These are phyloP conservation scores for Phaeosphaeria sp. DNA, from an alignment of 2,329 filamentous ascomycete genomes.

Conservation along the genomic window DNA sequence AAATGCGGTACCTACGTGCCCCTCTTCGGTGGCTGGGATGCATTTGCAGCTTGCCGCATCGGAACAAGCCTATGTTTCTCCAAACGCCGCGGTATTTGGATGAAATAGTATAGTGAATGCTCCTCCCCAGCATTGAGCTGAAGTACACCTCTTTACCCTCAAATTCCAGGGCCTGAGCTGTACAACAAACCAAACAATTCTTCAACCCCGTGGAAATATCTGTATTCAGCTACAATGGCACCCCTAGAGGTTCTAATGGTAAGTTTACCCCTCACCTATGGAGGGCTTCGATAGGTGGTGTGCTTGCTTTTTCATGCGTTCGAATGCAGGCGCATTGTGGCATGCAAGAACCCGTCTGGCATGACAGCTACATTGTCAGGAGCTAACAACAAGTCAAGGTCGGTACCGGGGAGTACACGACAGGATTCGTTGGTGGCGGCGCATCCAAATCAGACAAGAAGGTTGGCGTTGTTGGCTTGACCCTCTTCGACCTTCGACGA, in stretches of 20 bases:
- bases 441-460: constrained; percentile 93
- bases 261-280: constrained; percentile 19
- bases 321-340: constrained; percentile 5
- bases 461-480: constrained; percentile 89
- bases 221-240: constrained; percentile 48
- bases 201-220: neutral
- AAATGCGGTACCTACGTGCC: constrained; percentile 28
- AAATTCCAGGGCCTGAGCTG: constrained; percentile 6
- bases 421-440: constrained; percentile 85
- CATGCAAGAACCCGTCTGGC: neutral
- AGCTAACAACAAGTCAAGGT: constrained; percentile 56
- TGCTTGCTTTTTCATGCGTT: constrained; percentile 13
- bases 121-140: constrained; percentile 11
- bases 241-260: constrained; percentile 60
- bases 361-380: constrained; percentile 12
- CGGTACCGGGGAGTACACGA: constrained; percentile 96
- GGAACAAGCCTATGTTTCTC: constrained; percentile 3
- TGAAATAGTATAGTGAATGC: constrained; percentile 7
- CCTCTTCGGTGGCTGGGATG: constrained; percentile 29
- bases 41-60: constrained; percentile 7
- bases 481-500: constrained; percentile 85
- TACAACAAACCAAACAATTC: constrained; percentile 9
- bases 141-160: constrained; percentile 1
- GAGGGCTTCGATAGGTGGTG: neutral
- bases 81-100: constrained; percentile 31